Evolutionary conservation across 768 basidiomycete genomes (phyloP).

Genomic region (Suillus paluster): DNA sequence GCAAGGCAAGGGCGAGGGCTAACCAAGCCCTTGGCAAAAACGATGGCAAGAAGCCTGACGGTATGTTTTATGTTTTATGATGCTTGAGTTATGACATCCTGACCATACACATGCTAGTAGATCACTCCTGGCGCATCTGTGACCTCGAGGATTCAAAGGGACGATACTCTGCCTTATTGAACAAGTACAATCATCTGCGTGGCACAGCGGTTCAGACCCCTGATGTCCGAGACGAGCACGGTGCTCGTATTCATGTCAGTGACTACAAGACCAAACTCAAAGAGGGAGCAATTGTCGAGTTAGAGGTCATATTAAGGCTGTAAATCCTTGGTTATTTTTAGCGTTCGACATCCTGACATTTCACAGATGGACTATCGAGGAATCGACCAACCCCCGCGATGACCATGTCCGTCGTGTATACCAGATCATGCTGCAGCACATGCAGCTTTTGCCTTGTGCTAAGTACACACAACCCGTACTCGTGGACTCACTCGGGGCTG

Average conservation of each 20-base stretch:
- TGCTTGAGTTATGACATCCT: not conserved
- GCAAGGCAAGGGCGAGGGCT: not conserved
- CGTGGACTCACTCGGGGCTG: not conserved
- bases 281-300: not conserved
- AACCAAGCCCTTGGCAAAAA: no score
- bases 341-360: not conserved
- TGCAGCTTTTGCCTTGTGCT: not conserved
- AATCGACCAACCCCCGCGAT: no score
- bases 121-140: conserved; percentile 10
- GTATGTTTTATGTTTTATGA: not conserved
- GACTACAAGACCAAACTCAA: conserved; percentile 1
- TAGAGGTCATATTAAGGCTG: not conserved
- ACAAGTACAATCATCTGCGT: not conserved
- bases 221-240: not conserved
- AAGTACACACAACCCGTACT: not conserved
- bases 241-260: not conserved
- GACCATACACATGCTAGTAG: not conserved
- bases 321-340: not conserved
- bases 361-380: not conserved
- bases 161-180: not conserved
- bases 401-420: no score
- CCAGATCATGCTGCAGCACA: not conserved
- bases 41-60: not conserved
- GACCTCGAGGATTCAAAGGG: conserved; percentile 10
- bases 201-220: not conserved